Conservation (phyloP, 2,329 filamentous ascomycete genomes). For the Penicillium sp. region DNA sequence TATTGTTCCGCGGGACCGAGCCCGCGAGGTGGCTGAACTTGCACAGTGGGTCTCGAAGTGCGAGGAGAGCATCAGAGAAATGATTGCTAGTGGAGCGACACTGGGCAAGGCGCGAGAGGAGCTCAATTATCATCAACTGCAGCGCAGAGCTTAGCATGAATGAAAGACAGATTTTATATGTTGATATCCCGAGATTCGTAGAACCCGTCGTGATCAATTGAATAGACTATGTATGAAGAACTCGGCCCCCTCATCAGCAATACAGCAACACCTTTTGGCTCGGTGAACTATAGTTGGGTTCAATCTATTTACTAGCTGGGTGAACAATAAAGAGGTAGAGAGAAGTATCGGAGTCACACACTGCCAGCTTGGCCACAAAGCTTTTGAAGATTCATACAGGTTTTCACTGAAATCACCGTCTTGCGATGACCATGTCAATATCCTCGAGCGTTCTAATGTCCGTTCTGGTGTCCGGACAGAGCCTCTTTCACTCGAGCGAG, state of each 20-base stretch:
- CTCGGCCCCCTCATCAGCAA: neutral
- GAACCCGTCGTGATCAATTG: too few relatives aligned
- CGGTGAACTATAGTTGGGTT: too few relatives aligned
- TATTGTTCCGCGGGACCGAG: conserved; percentile 17
- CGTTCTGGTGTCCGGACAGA: neutral
- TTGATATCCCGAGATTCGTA: neutral
- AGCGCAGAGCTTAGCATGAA: conserved; percentile 8
- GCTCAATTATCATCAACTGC: conserved; percentile 16
- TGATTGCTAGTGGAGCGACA: conserved; percentile 22
- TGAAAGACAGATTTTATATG: neutral
- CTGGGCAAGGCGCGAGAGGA: conserved; percentile 15
- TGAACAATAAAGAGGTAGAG: neutral
- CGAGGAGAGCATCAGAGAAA: conserved; percentile 30
- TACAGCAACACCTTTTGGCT: neutral
- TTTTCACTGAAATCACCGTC: neutral
- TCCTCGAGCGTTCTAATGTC: neutral
- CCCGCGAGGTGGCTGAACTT: conserved; percentile 17
- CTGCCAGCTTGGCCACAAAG: neutral
- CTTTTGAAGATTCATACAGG: neutral
- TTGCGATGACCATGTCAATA: neutral
- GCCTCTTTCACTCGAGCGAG: neutral
- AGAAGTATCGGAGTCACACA: neutral
- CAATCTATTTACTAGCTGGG: neutral
- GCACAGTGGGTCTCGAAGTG: conserved; percentile 11
- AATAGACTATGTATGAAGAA: neutral